Evolutionary conservation across 164 flowering plant genomes (phyloP).

Genomic region (Kingdonia uniflora): DNA sequence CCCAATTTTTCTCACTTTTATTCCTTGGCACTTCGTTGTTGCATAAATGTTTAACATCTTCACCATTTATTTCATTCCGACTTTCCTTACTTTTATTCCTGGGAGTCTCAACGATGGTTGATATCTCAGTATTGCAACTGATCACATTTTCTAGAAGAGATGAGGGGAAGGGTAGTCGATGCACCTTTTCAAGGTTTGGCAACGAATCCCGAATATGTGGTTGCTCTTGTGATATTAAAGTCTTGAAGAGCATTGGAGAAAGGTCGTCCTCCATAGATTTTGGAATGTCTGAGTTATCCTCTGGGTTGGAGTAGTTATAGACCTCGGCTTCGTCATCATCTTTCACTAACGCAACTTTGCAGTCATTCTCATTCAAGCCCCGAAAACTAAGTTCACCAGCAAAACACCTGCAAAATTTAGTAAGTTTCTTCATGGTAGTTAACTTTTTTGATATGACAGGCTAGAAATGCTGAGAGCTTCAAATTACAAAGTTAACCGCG

Average conservation of each 20-base stretch:
- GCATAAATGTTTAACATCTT: too few relatives aligned
- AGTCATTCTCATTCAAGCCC: neutral
- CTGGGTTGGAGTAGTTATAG: neutral
- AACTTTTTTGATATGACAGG: neutral
- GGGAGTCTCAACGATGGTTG: neutral
- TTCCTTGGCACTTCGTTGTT: too few relatives aligned
- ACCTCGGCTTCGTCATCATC: constrained; percentile 21
- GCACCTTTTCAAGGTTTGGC: neutral
- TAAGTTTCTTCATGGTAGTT: neutral
- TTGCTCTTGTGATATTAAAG: neutral
- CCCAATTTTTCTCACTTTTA: too few relatives aligned
- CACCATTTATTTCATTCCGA: too few relatives aligned
- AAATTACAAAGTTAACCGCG: too few relatives aligned
- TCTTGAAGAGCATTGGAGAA: constrained; percentile 4
- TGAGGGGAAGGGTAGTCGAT: neutral
- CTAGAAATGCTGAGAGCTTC: neutral
- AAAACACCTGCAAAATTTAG: constrained; percentile 24
- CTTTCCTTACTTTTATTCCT: neutral
- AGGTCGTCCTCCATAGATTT: neutral
- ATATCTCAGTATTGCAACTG: neutral
- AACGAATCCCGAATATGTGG: constrained; percentile 4
- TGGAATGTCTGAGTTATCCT: neutral
- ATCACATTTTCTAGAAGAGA: neutral
- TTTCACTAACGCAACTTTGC: constrained; percentile 18
- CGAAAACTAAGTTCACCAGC: constrained; percentile 13